Evolutionary conservation across 1,284 basidiomycete species (phyloP), one percentile per base, ranked within the genome.

Genomic region (Farysia itapuensis): DNA sequence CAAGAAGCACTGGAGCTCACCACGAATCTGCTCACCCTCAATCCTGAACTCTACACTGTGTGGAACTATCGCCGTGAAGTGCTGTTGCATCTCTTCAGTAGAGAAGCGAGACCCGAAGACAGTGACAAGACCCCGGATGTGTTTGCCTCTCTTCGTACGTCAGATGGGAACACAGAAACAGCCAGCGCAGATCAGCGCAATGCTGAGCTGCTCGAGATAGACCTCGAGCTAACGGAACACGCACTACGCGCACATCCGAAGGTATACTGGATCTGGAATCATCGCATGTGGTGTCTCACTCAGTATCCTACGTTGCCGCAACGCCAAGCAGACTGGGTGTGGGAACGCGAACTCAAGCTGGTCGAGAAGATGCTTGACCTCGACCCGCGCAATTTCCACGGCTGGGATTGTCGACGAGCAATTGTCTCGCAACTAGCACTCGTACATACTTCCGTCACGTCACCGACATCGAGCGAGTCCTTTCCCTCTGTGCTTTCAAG

Each of bases 211-310:
- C 35, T 76, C 15, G 46, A 66, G 16, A 60, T 50, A n/a, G 74
- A 76, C 31, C 43, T 76, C n/a, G 39, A 39, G 16, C 34, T 76
- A 18, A 72, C 73, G 7, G 63, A 64, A 29, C 60, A 68, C 31
- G 70, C 66, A n/a, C 52, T 76, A 19, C 39, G 66, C 11, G 54
- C 66, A 4, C 69, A 74, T 49, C 74, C 74, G 3, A 76, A 76
- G 33, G 74, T 76, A 9, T 76, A 76, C 38, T 76, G 74, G 74
- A 68, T 76, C 24, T 76, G 74, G 74, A 75, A 73, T 45, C 74
- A 76, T 43, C 49, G 74, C 12, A 67, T 63, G 32, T 76, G 74
- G 74, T 76, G 74, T 42, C 35, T 76, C 11, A 31, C 25, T 6
- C 54, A 49, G 15, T 70, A 35, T 45, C 64, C 23, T 18, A 5